Conservation (phyloP, 2,329 filamentous ascomycete genomes). For the Colletotrichum filicis region DNA sequence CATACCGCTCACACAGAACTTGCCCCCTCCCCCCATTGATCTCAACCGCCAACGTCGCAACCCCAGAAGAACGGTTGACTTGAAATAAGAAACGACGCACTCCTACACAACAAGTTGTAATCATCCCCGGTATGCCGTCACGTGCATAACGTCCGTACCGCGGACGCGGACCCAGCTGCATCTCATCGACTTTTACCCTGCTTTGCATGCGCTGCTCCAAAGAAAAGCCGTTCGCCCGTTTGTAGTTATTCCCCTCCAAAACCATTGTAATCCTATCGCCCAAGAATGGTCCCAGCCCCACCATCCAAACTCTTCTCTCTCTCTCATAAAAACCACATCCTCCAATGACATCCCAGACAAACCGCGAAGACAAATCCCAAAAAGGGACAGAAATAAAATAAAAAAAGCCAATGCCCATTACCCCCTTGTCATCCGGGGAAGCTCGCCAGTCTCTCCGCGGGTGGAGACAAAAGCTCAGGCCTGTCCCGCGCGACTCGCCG, state of each 20-base stretch:
- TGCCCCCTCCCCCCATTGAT: no score
- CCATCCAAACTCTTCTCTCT: not conserved
- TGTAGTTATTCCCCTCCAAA: no score
- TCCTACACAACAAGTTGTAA: not conserved
- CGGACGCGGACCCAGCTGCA: not conserved
- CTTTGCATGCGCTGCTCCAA: no score
- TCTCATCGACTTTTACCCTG: not conserved
- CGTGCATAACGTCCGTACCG: slow-evolving; percentile 14
- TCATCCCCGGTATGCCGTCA: not conserved
- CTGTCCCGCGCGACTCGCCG: not conserved
- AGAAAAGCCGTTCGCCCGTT: not conserved
- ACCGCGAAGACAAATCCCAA: not conserved
- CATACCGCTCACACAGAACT: no score
- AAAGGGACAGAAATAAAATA: not conserved
- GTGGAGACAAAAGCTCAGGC: not conserved
- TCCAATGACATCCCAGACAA: not conserved
- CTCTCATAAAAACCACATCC: not conserved
- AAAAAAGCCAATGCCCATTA: not conserved
- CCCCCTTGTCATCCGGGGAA: not conserved
- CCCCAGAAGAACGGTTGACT: not conserved
- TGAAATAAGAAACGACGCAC: not conserved
- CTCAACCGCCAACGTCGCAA: not conserved
- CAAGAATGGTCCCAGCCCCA: no score
- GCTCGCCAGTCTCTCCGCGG: not conserved
- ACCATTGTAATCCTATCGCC: no score